Conservation (phyloP, 495 filamentous ascomycete species). For the Neurospora africana region DNA sequence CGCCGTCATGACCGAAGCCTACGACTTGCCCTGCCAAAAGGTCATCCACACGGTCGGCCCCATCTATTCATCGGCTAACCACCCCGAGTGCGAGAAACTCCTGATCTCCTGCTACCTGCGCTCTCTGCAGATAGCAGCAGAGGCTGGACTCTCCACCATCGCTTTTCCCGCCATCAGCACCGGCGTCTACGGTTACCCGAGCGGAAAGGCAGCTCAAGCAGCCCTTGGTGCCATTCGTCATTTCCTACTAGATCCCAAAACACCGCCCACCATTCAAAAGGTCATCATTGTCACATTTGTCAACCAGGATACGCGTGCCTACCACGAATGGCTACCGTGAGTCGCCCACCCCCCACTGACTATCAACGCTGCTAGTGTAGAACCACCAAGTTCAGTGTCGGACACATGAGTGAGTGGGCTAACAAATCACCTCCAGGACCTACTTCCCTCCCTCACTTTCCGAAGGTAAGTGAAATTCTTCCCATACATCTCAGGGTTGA, state of each 20-base stretch:
- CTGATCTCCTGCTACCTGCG: constrained; percentile 63
- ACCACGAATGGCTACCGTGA: constrained; percentile 62
- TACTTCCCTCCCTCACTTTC: not conserved
- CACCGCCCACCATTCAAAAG: constrained; percentile 50
- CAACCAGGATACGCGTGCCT: constrained; percentile 63
- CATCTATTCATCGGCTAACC: constrained; percentile 45
- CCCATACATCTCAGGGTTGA: not conserved
- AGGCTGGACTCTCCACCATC: constrained; percentile 54
- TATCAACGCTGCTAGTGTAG: not conserved
- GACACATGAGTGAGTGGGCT: not conserved
- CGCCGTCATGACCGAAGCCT: constrained; percentile 75
- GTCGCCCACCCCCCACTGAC: constrained; percentile 18
- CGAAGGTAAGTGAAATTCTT: not conserved
- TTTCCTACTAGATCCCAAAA: constrained; percentile 50
- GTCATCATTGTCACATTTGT: constrained; percentile 78
- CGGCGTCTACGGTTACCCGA: constrained; percentile 84
- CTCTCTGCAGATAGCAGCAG: constrained; percentile 62
- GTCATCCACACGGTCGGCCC: constrained; percentile 91
- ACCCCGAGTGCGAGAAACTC: constrained; percentile 34
- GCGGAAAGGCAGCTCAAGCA: constrained; percentile 52
- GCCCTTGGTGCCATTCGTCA: constrained; percentile 58
- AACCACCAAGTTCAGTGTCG: not conserved
- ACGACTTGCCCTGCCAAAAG: constrained; percentile 60
- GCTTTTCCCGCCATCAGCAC: constrained; percentile 81
- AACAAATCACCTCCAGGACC: not conserved